A percentile compares a stretch with the other conserved stretches of the same genome.
phyloP scores from a whole-genome alignment of 2,329 filamentous ascomycete genomes.

The Fusarium acutatum region DNA sequence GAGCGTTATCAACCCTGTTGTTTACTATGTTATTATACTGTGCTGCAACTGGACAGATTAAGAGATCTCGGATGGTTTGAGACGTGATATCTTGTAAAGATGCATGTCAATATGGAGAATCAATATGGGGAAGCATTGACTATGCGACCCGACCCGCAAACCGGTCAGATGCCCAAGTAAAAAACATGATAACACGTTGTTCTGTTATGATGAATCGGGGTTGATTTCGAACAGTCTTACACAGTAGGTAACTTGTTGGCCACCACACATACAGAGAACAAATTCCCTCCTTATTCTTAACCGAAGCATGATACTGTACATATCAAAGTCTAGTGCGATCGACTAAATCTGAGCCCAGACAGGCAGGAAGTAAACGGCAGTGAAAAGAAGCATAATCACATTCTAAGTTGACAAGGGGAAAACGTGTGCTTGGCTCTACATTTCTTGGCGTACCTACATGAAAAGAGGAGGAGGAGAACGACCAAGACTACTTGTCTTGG shows the following conservation, averaged over 20 bases:
- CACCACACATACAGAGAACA: background rate
- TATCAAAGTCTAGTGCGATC: conserved; percentile 2
- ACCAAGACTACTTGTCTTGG: conserved; percentile 11
- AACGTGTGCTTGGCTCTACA: conserved; percentile 27
- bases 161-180: conserved; percentile 6
- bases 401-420: conserved; percentile 15
- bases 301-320: background rate
- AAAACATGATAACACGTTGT: conserved; percentile 7
- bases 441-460: background rate
- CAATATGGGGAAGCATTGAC: background rate
- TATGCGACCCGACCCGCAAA: background rate
- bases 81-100: background rate
- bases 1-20: background rate
- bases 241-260: background rate
- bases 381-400: conserved; percentile 19
- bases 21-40: background rate
- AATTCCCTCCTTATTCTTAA: background rate
- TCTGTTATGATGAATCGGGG: background rate
- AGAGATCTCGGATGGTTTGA: conserved; percentile 1
- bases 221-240: background rate
- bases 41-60: background rate
- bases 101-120: conserved; percentile 17
- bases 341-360: background rate
- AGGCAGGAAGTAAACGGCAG: background rate
- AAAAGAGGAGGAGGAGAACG: background rate